Evolutionary conservation across 345 rosid genomes (phyloP), one percentile per base, ranked within the genome.

Genomic region (Microthlaspi erraticum): DNA sequence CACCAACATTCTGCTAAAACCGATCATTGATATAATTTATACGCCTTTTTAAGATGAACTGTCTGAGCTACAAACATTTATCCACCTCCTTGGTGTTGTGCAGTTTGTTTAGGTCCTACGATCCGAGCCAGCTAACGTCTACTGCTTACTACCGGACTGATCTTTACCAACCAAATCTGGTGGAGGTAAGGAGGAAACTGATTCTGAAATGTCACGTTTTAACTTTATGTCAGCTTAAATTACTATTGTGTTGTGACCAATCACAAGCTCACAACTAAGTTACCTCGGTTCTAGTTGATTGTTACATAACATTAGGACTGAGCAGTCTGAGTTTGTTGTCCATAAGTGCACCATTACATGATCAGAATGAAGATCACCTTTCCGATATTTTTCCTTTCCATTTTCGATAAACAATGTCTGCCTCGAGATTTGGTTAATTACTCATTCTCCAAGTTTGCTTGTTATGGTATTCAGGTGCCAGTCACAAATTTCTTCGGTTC

Each of bases 401-500:
- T 41, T 39, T 51, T 18, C 43, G 36, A 43, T 42, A 29, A 67
- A 34, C 10, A 33, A 23, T 23, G n/a, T 16, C 8, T 33, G 60
- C 10, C 60, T 33, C 33, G 38, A 55, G 60, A 8, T n/a, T n/a
- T 33, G 20, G 33, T 38, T 19, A 20, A 14, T 42, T 37, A 68
- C 60, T 57, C 56, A 66, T 39, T 61, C 70, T 73, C 14, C 29
- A 61, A 63, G 18, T 63, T 55, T 19, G 19, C 48, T 37, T 62
- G 18, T 46, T 37, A 37, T 32, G 44, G 54, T 32, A 32, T 64
- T 13, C 71, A 94, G 98, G 98, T 89, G 54, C 93, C 98, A 0
- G 98, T 91, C 75, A 94, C 98, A 3, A 91, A 87, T 78, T 91
- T 94, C 88, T 94, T 91, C 23, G 98, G 96, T 53, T 94, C 98